Evolutionary conservation across 2,329 filamentous ascomycete species (phyloP).

Genomic region (Epichloe hybrida): DNA sequence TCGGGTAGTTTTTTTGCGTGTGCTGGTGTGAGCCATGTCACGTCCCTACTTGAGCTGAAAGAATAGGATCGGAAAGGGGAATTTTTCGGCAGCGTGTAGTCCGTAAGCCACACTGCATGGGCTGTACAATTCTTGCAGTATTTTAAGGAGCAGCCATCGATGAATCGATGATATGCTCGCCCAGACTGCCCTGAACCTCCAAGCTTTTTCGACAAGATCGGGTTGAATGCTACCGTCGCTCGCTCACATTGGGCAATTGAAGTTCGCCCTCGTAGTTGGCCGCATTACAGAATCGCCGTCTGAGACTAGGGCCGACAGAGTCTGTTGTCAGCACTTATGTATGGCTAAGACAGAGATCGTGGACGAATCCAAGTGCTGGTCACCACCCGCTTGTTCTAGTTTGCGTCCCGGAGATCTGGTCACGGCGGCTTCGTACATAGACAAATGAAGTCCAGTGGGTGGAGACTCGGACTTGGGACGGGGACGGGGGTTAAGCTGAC

Average conservation of each 20-base stretch:
- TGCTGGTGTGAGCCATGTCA: background rate
- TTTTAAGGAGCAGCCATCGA: no score
- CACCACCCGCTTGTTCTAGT: background rate
- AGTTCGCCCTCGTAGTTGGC: background rate
- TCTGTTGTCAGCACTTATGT: background rate
- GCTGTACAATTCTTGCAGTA: background rate
- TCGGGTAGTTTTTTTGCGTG: no score
- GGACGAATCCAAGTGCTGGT: background rate
- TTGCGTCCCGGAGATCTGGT: slow-evolving; percentile 19
- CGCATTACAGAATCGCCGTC: background rate
- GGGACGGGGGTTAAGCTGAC: no score
- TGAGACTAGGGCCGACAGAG: background rate
- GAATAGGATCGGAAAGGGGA: background rate
- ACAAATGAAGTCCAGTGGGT: slow-evolving; percentile 9
- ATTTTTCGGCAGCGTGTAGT: no score
- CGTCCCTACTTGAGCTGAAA: background rate
- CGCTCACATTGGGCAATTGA: background rate
- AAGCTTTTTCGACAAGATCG: no score
- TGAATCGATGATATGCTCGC: no score
- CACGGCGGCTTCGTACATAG: slow-evolving; percentile 17
- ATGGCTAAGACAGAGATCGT: background rate
- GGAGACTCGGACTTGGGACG: background rate
- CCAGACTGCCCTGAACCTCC: no score
- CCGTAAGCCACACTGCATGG: background rate
- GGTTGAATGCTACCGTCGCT: background rate